Conservation (phyloP, 2,329 filamentous ascomycete species). For the Hortaea sp. region DNA sequence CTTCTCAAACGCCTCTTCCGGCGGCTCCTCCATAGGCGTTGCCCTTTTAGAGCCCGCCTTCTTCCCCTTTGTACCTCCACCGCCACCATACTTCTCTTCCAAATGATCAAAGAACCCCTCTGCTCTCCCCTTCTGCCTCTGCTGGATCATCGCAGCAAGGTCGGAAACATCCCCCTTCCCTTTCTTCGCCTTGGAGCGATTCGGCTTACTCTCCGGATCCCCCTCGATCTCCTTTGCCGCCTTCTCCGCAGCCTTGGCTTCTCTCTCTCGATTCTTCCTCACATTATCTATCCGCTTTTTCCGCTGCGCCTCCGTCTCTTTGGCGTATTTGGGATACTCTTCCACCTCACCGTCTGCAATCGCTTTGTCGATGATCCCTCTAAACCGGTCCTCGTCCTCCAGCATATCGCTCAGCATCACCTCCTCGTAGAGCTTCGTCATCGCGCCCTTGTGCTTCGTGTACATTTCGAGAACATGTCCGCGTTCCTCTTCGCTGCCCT, state of each 20-base stretch:
- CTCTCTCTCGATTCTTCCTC: constrained; percentile 58
- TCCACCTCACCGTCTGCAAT: constrained; percentile 61
- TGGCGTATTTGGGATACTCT: constrained; percentile 57
- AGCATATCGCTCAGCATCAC: constrained; percentile 82
- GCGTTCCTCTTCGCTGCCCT: constrained; percentile 75
- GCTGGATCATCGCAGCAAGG: constrained; percentile 65
- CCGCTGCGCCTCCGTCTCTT: constrained; percentile 48
- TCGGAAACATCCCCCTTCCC: constrained; percentile 28
- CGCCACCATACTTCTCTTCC: constrained; percentile 60
- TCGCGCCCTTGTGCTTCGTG: constrained; percentile 59
- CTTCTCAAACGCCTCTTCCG: constrained; percentile 52
- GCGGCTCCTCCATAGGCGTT: constrained; percentile 42
- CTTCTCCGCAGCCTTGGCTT: constrained; percentile 49
- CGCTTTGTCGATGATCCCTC: constrained; percentile 68
- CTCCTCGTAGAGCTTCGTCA: constrained; percentile 66
- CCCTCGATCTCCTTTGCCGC: constrained; percentile 68
- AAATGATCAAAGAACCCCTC: constrained; percentile 58
- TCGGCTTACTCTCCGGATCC: constrained; percentile 49
- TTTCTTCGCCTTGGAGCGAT: constrained; percentile 34
- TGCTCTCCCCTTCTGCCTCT: constrained; percentile 55
- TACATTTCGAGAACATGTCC: constrained; percentile 70
- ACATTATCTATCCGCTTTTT: constrained; percentile 44
- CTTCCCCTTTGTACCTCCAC: constrained; percentile 27
- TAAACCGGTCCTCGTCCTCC: constrained; percentile 78
- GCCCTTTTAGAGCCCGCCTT: constrained; percentile 43